Percentiles rank a stretch among this genome's conserved stretches.
Evolutionary conservation across 345 rosid species (phyloP).

Genomic region (Populus davidiana): DNA sequence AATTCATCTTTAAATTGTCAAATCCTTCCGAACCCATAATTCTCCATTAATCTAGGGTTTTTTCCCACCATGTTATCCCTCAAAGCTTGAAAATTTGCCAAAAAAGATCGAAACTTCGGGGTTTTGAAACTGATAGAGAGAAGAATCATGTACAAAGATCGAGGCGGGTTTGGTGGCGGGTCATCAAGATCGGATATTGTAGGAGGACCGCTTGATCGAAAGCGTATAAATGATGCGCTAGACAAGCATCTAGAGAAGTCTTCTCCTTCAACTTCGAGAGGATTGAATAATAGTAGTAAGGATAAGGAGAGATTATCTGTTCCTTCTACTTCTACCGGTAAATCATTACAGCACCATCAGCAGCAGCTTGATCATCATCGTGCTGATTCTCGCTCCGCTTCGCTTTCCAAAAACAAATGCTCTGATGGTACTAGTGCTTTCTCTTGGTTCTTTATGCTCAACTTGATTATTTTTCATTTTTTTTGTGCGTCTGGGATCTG

Average conservation of each 20-base stretch:
- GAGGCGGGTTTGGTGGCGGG: conserved; percentile 66
- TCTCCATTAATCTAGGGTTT: background rate
- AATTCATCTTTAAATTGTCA: background rate
- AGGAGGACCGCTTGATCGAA: conserved; percentile 70
- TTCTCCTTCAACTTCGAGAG: conserved; percentile 81
- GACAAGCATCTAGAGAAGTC: conserved; percentile 90
- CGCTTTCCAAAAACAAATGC: conserved; percentile 52
- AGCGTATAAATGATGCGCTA: conserved; percentile 82
- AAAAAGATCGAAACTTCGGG: background rate
- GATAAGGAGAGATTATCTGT: conserved; percentile 58
- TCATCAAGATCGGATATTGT: conserved; percentile 76
- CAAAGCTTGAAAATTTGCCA: conserved; percentile 5
- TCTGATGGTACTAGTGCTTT: conserved; percentile 44
- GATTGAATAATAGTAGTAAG: conserved; percentile 38
- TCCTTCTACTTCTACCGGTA: conserved; percentile 72
- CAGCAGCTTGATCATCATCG: conserved; percentile 56
- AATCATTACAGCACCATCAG: conserved; percentile 28
- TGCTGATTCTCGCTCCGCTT: conserved; percentile 42
- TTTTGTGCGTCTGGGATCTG: background rate
- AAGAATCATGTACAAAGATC: conserved; percentile 56
- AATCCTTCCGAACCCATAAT: background rate
- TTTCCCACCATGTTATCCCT: background rate
- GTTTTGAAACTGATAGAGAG: background rate
- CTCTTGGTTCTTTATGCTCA: background rate
- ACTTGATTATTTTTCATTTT: background rate